Evolutionary conservation across 2,329 filamentous ascomycete genomes (phyloP), one percentile per base, ranked within the genome.

Genomic region (Fusarium pseudoanthophilum): DNA sequence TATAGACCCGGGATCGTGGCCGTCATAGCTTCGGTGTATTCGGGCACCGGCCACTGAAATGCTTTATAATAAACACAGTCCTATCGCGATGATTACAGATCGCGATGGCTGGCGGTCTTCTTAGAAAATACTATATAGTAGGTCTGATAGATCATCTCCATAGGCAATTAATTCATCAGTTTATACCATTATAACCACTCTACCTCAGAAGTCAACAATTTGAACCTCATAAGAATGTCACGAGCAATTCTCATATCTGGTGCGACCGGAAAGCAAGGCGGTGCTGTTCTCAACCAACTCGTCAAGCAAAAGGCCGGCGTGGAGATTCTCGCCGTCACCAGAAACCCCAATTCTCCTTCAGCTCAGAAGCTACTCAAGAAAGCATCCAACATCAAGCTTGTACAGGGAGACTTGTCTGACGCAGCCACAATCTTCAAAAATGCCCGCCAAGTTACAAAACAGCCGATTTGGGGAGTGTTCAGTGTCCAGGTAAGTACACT

Each of bases 321-420:
- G 67, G 83, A 85, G 18, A 88, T 92, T 59, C 84, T 90, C 21
- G 91, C 90, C 11, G 83, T 92, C 28, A 92, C 90, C 5, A 87
- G 90, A 68, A 85, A 91, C 74, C 75, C 85, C 1, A 77, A 80
- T n/a, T 90, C 88, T 0, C 55, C 80, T 2, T 84, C 84, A 4
- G 87, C 90, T 1, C 83, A 88, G 75, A 82, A 81, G 21, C 84
- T 91, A 6, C 75, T 80, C 5, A 65, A 80, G 15, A 81, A 84
- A 63, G 85, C 86, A 3, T 75, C 85, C 13, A 83, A 83, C 18
- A 85, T 91, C 72, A 85, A 85, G 30, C 73, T 92, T 2, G 84
- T 92, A 7, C 81, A 90, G 74, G 90, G 90, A 13, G 83, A 92
- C 69, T 81, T 92, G 18, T 82, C 88, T 60, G 82, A 90, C 43